phyloP scores from a whole-genome alignment of 768 basidiomycete species.

The Chalciporus pseudorubinellus region DNA sequence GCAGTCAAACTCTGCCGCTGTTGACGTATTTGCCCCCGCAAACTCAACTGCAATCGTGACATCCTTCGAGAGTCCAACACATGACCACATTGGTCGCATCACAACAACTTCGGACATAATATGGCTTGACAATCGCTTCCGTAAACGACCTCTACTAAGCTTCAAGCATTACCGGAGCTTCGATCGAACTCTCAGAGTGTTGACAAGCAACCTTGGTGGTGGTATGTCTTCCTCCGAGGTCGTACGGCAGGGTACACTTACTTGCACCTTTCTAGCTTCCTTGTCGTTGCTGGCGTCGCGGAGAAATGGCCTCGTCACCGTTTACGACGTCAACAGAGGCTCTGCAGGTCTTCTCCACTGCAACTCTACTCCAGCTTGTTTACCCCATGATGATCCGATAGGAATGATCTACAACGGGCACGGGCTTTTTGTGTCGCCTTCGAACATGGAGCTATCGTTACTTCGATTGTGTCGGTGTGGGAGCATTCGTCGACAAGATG shows the following conservation, averaged over 20 bases:
- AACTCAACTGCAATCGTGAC: constrained; percentile 46
- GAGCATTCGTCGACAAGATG: constrained; percentile 42
- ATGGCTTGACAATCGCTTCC: constrained; percentile 68
- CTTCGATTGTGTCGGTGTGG: constrained; percentile 51
- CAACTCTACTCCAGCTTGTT: constrained; percentile 38
- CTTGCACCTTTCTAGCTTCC: constrained; percentile 35
- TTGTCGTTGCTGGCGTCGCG: constrained; percentile 60
- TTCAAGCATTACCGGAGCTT: constrained; percentile 58
- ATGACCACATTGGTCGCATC: constrained; percentile 48
- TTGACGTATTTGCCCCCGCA: constrained; percentile 36
- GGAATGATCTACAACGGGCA: constrained; percentile 32
- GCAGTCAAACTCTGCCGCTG: constrained; percentile 30
- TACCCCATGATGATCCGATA: constrained; percentile 33
- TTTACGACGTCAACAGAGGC: constrained; percentile 58
- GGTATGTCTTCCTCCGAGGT: constrained; percentile 25
- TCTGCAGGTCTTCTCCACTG: constrained; percentile 42
- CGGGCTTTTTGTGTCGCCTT: constrained; percentile 31
- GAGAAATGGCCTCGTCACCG: constrained; percentile 53
- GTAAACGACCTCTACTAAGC: constrained; percentile 56
- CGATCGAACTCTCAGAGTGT: constrained; percentile 54
- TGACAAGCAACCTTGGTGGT: constrained; percentile 36
- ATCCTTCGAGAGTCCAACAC: constrained; percentile 44
- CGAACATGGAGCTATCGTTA: constrained; percentile 32
- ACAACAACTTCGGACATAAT: constrained; percentile 60
- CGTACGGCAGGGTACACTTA: not conserved